Evolutionary conservation across 768 basidiomycete genomes (phyloP).

Genomic region (Gymnopilus dilepis): DNA sequence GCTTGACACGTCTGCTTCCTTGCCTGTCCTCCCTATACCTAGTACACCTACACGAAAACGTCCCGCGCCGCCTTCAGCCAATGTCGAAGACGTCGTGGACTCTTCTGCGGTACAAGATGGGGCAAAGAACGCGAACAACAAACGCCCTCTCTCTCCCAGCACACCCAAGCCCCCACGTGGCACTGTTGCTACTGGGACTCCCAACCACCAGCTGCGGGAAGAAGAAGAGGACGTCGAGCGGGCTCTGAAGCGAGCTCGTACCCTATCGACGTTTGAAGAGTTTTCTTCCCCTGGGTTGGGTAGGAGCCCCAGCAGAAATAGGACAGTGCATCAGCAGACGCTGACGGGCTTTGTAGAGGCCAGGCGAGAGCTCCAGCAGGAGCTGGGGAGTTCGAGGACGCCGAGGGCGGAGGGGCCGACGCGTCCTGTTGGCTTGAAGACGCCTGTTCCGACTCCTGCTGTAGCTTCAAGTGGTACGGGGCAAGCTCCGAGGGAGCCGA

Average conservation of each 20-base stretch:
- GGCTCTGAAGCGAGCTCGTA: slow-evolving; percentile 24
- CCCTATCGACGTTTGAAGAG: slow-evolving; percentile 3
- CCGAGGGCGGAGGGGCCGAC: background rate
- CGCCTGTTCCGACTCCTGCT: too few species aligned
- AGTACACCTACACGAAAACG: slow-evolving; percentile 18
- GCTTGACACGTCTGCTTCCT: slow-evolving; percentile 16
- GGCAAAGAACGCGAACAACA: slow-evolving; percentile 25
- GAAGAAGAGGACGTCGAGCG: slow-evolving; percentile 6
- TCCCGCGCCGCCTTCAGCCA: background rate
- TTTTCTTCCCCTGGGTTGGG: background rate
- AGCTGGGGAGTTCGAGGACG: background rate
- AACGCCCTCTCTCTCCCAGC: slow-evolving; percentile 15
- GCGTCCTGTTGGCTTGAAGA: too few species aligned
- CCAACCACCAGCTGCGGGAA: background rate
- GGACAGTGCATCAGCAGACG: background rate
- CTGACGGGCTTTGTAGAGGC: background rate
- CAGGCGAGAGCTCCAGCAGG: background rate
- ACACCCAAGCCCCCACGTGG: background rate
- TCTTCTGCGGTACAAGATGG: too few species aligned
- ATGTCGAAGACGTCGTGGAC: too few species aligned
- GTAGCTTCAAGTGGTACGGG: too few species aligned
- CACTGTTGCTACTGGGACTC: too few species aligned
- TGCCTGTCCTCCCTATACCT: slow-evolving; percentile 24
- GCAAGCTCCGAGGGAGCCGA: too few species aligned
- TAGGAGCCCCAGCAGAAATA: background rate